Evolutionary conservation across 2,329 filamentous ascomycete species (phyloP), one percentile per base, ranked within the genome.

Genomic region (Trichoderma oligosporum): DNA sequence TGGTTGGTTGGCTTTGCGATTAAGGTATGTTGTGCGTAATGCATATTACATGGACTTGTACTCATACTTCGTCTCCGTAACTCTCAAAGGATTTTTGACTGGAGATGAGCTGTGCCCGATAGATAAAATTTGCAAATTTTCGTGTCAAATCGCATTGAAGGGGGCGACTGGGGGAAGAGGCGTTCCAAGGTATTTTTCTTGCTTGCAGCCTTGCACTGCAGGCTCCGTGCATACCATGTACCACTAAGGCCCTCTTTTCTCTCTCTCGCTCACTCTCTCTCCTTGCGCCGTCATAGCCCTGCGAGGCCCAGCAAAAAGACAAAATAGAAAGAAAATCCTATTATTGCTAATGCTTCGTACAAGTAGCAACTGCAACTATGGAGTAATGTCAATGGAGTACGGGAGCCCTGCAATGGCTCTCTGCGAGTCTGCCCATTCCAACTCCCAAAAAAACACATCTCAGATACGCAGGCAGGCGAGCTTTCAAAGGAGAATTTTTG

Each of bases 171-270:
- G 51, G 51, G 44, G 27, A 31, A 29, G 41, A 44, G 31, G 41
- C 39, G 39, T 55, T 55, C n/a, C 55, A 51, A 46, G 46, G 46
- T 48, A 44, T 48, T 51, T 52, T 51, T 57, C 47, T 57, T 57
- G 55, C 55, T 52, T 57, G 55, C 55, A 57, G 55, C 55, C 46
- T 52, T 57, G 42, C 42, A 47, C 44, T 41, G 53, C 53, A 48
- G 33, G 53, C 53, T 56, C 44, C 42, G 33, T 56, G 42, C 53
- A 38, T 49, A 33, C 11, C 35, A 27, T 33, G 51, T 44, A 49
- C 7, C 31, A 12, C 22, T 31, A 45, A 9, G 48, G 49, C n/a
- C 49, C 49, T 55, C 51, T 22, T 36, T 45, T 12, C 31, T 29
- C 29, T 27, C 24, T 25, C 7, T 25, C 27, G 27, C n/a, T n/a